Evolutionary conservation across 1,284 basidiomycete species (phyloP), one percentile per base, ranked within the genome.

Genomic region (Somion occarium): DNA sequence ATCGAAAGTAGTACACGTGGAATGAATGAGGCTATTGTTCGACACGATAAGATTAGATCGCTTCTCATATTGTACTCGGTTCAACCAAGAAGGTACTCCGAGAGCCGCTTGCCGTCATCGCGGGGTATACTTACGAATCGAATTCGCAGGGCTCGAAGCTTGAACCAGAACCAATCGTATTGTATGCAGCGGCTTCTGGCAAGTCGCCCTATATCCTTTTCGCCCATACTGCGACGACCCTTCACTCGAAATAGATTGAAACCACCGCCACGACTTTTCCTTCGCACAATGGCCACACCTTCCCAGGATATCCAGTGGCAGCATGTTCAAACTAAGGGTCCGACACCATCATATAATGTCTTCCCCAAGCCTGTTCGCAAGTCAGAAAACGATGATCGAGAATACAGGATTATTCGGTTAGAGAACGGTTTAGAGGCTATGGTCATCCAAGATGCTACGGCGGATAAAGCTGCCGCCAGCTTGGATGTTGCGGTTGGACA

Each of bases 401-500:
- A 83, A 5, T 93, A 97, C 65, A 78, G 89, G 51, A 71, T 96
- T 49, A 89, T 99, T 52, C 80, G 78, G 45, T 80, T 99, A 2
- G 77, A 85, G 7, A 99, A 99, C 65, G 93, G 91, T 1, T 74
- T 99, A 15, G 85, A 94, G 59, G 93, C 85, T 1, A 83, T 91
- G 56, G 71, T 99, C 15, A 80, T 98, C 19, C 89, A 91, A 55
- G 97, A 99, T 66, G 72, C 80, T 0, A 85, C 85, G 60, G 86
- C 93, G 4, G 97, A 99, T 73, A 98, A 97, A 73, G 90, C 93
- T 3, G 92, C 93, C 0, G 97, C 96, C 0, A 93, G 92, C 61
- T 78, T 99, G 68, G 93, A 97, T 71, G 93, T 99, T 44, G 89
- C 90, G 18, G 94, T 98, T 1, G 97, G 97, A 2, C 96, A 99